Percentiles rank a stretch among this genome's conserved stretches.
phyloP scores from a whole-genome alignment of 495 filamentous ascomycete genomes.

The Cercophora newfieldiana region DNA sequence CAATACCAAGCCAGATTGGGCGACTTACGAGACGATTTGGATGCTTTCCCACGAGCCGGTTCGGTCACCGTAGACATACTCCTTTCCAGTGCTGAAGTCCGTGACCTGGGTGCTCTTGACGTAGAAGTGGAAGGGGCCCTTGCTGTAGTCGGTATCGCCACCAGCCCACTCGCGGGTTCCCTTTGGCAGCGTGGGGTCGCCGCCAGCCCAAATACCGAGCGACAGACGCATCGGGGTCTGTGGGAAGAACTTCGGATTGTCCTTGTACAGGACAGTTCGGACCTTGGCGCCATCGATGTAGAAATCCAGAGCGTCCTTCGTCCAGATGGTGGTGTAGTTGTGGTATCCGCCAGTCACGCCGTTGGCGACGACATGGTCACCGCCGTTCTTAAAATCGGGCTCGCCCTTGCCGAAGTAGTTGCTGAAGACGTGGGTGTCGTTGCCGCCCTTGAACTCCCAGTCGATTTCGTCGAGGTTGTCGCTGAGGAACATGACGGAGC shows the following conservation, averaged over 20 bases:
- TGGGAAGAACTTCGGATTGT: slow-evolving; percentile 67
- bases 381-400: slow-evolving; percentile 54
- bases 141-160: slow-evolving; percentile 67
- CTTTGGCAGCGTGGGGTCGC: slow-evolving; percentile 61
- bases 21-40: slow-evolving; percentile 60
- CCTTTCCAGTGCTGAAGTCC: slow-evolving; percentile 67
- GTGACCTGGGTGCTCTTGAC: slow-evolving; percentile 64
- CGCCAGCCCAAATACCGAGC: slow-evolving; percentile 84
- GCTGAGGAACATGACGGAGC: slow-evolving; percentile 78
- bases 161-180: slow-evolving; percentile 73
- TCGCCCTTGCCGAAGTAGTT: slow-evolving; percentile 89
- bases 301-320: slow-evolving; percentile 66
- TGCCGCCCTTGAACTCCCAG: slow-evolving; percentile 79
- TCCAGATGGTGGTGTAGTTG: slow-evolving; percentile 88
- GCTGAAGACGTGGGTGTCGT: slow-evolving; percentile 62
- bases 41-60: slow-evolving; percentile 71
- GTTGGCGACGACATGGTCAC: slow-evolving; percentile 50
- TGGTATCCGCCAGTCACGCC: slow-evolving; percentile 56
- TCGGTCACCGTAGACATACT: slow-evolving; percentile 67
- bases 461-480: slow-evolving; percentile 90
- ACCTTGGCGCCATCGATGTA: slow-evolving; percentile 69
- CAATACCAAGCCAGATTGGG: background rate
- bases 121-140: slow-evolving; percentile 74
- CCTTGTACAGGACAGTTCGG: slow-evolving; percentile 63
- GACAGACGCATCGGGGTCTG: slow-evolving; percentile 86